These are phyloP conservation scores for Macrophomina pseudophaseolina DNA, from an alignment of 2,329 filamentous ascomycete genomes.

Conservation along the genomic window DNA sequence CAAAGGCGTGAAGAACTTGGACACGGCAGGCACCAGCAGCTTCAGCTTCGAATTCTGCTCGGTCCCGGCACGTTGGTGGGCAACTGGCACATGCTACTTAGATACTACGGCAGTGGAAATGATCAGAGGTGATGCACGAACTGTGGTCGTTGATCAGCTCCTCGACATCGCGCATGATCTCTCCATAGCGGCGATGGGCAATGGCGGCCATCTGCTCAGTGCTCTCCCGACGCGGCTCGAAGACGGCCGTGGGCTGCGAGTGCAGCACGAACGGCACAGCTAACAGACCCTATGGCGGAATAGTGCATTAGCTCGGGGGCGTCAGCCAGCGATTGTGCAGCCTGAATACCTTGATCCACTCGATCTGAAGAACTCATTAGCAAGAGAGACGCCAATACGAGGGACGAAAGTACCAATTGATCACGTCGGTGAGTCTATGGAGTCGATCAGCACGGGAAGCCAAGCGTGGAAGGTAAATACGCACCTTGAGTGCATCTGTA, in stretches of 20 bases:
- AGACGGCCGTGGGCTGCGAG: slow-evolving; percentile 88
- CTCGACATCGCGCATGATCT: slow-evolving; percentile 95
- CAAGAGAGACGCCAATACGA: slow-evolving; percentile 1
- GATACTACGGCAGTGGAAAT: slow-evolving; percentile 13
- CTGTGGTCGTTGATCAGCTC: slow-evolving; percentile 90
- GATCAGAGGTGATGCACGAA: slow-evolving; percentile 47
- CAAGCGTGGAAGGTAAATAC: slow-evolving; percentile 30
- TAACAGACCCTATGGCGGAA: slow-evolving; percentile 61
- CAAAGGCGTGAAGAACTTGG: slow-evolving; percentile 90
- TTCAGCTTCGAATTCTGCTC: slow-evolving; percentile 85
- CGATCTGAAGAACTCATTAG: slow-evolving; percentile 54
- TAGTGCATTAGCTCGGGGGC: background rate
- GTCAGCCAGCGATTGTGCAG: background rate
- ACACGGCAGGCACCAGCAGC: slow-evolving; percentile 86
- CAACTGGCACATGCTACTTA: slow-evolving; percentile 56
- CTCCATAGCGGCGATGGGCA: slow-evolving; percentile 86
- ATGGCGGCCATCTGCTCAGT: slow-evolving; percentile 76
- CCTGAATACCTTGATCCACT: slow-evolving; percentile 85
- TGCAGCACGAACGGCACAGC: slow-evolving; percentile 96
- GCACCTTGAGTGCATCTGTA: slow-evolving; percentile 68
- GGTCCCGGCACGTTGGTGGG: slow-evolving; percentile 68
- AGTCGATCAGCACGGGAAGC: slow-evolving; percentile 26
- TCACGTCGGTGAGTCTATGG: slow-evolving; percentile 84
- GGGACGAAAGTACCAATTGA: slow-evolving; percentile 73
- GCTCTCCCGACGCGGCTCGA: slow-evolving; percentile 69